These are phyloP conservation scores for Phaeophleospora eucalypticola DNA, from an alignment of 2,329 filamentous ascomycete species.

Conservation along the genomic window DNA sequence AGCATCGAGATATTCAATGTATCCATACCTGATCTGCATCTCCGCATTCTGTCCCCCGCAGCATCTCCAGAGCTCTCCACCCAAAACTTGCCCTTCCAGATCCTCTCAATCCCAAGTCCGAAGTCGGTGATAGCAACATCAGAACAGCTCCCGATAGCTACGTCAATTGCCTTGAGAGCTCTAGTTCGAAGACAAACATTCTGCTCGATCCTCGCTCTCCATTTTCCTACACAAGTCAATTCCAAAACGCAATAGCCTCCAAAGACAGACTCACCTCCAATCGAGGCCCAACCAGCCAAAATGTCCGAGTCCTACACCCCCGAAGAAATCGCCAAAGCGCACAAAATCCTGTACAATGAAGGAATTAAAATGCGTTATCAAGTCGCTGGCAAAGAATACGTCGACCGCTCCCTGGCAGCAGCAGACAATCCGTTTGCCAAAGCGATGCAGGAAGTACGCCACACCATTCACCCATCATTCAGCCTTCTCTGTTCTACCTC, in stretches of 20 bases:
- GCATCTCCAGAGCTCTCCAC: no score
- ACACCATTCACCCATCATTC: neutral
- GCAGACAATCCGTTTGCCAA: constrained; percentile 56
- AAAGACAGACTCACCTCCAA: neutral
- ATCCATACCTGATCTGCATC: no score
- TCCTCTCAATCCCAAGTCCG: no score
- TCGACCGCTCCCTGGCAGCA: constrained; percentile 54
- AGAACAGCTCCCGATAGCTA: neutral
- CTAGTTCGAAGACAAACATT: neutral
- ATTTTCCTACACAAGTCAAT: no score
- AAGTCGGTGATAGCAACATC: neutral
- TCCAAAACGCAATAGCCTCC: no score
- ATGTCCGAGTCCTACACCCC: constrained; percentile 24
- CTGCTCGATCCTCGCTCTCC: no score
- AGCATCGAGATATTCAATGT: no score
- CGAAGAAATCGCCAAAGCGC: constrained; percentile 34
- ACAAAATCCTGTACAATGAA: constrained; percentile 57
- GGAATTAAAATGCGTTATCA: constrained; percentile 57
- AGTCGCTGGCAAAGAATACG: constrained; percentile 60
- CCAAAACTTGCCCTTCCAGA: no score
- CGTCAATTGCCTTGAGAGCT: neutral
- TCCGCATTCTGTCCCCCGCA: no score
- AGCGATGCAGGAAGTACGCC: constrained; percentile 55
- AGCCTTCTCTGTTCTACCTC: neutral
- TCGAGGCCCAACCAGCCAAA: neutral